Evolutionary conservation across 345 rosid genomes (phyloP).

Genomic region (Stellera chamaejasme): DNA sequence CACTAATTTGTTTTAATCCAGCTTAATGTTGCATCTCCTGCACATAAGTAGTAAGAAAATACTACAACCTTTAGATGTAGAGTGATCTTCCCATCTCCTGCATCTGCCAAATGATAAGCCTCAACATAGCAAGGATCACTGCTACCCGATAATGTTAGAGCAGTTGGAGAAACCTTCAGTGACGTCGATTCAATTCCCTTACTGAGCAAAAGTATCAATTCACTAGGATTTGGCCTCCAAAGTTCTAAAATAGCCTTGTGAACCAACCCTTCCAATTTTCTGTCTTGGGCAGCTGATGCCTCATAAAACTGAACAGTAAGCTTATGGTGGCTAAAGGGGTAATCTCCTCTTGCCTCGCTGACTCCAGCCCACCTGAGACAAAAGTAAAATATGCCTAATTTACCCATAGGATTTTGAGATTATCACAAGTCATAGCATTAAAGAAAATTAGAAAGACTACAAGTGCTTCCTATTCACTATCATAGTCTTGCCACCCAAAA

Average conservation of each 20-base stretch:
- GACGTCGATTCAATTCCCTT: slow-evolving; percentile 69
- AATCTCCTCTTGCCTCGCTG: slow-evolving; percentile 97
- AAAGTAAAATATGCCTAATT: slow-evolving; percentile 13
- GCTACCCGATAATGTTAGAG: slow-evolving; percentile 78
- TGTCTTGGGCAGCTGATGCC: slow-evolving; percentile 96
- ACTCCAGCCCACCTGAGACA: slow-evolving; percentile 91
- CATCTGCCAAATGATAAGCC: slow-evolving; percentile 94
- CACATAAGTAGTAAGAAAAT: slow-evolving; percentile 8
- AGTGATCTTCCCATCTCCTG: slow-evolving; percentile 90
- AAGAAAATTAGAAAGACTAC: slow-evolving; percentile 2
- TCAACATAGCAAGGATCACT: slow-evolving; percentile 98
- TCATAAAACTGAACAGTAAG: slow-evolving; percentile 97
- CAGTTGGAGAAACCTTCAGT: slow-evolving; percentile 72
- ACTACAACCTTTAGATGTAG: slow-evolving; percentile 74
- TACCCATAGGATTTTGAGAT: slow-evolving; percentile 3
- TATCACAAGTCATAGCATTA: background rate
- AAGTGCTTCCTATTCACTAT: background rate
- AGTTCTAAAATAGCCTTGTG: slow-evolving; percentile 98
- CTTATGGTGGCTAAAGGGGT: slow-evolving; percentile 98
- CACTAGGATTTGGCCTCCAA: slow-evolving; percentile 96
- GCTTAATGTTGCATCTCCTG: too few species aligned
- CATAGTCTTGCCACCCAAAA: background rate
- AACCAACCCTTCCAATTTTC: slow-evolving; percentile 90
- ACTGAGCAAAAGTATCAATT: slow-evolving; percentile 65
- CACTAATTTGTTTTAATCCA: too few species aligned